These are phyloP conservation scores for Nemophila menziesii DNA, from an alignment of 257 asterid genomes.

Conservation along the genomic window DNA sequence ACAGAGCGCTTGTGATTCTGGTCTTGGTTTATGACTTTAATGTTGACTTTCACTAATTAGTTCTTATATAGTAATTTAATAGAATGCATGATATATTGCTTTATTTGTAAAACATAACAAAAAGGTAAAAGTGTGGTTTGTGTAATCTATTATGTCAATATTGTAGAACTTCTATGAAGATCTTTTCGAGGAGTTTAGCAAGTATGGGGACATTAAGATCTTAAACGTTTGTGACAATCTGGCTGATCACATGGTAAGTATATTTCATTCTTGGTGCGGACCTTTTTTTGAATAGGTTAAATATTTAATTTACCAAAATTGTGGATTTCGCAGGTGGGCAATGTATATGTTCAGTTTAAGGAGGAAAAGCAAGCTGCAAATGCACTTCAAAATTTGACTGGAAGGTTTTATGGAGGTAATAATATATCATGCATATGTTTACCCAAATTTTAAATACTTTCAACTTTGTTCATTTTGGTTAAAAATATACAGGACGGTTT, in stretches of 20 bases:
- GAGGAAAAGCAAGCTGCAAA: conserved; percentile 95
- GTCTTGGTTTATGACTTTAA: too few relatives aligned
- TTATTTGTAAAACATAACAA: too few relatives aligned
- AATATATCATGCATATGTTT: neutral
- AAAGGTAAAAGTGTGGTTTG: too few relatives aligned
- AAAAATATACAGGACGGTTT: conserved; percentile 65
- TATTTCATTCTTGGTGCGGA: neutral
- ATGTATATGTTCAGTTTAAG: conserved; percentile 89
- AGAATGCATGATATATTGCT: too few relatives aligned
- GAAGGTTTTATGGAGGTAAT: conserved; percentile 82
- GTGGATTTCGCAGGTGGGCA: conserved; percentile 65
- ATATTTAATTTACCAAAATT: neutral
- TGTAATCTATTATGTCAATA: too few relatives aligned
- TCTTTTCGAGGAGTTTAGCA: conserved; percentile 78
- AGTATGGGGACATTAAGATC: conserved; percentile 87
- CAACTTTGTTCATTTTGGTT: conserved; percentile 1
- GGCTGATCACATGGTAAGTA: conserved; percentile 88
- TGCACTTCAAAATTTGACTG: conserved; percentile 74
- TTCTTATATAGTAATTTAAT: too few relatives aligned
- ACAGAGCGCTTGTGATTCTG: too few relatives aligned
- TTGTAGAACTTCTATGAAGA: conserved; percentile 35
- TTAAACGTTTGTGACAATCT: conserved; percentile 83
- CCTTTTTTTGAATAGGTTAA: neutral
- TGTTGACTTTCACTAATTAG: too few relatives aligned
- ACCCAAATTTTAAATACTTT: neutral